These are phyloP conservation scores for Echites panduratus DNA, from an alignment of 257 asterid species.

Conservation along the genomic window DNA sequence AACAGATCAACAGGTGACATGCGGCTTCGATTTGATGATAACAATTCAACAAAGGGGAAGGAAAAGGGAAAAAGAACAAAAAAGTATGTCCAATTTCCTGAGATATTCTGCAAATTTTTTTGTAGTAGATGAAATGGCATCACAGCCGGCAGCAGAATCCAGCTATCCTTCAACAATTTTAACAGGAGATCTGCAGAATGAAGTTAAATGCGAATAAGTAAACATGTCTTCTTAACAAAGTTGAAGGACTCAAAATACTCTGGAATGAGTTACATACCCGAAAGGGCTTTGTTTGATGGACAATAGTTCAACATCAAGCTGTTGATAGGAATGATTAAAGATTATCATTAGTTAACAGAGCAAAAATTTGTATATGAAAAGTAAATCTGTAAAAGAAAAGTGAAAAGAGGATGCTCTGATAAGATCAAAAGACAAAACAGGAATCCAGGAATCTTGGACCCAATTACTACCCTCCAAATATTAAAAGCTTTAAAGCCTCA, in stretches of 20 bases:
- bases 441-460: neutral
- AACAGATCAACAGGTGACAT: slow-evolving; percentile 5
- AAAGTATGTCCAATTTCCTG: neutral
- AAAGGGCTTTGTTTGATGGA: slow-evolving; percentile 87
- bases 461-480: neutral
- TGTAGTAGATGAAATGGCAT: neutral
- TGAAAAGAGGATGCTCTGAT: neutral
- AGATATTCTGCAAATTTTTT: neutral
- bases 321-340: slow-evolving; percentile 18
- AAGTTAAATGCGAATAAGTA: neutral
- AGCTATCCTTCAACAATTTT: slow-evolving; percentile 77
- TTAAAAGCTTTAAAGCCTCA: neutral
- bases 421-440: neutral
- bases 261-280: slow-evolving; percentile 46
- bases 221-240: neutral
- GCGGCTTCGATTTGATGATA: neutral
- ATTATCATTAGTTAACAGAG: neutral
- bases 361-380: neutral
- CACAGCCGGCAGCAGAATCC: slow-evolving; percentile 4
- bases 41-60: neutral
- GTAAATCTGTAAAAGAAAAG: neutral
- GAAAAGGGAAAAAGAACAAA: neutral
- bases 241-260: neutral
- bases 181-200: slow-evolving; percentile 69
- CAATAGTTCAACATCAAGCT: slow-evolving; percentile 81